Conservation (phyloP, 192 early-diverging fungal genomes). For the Endogone sp. region DNA sequence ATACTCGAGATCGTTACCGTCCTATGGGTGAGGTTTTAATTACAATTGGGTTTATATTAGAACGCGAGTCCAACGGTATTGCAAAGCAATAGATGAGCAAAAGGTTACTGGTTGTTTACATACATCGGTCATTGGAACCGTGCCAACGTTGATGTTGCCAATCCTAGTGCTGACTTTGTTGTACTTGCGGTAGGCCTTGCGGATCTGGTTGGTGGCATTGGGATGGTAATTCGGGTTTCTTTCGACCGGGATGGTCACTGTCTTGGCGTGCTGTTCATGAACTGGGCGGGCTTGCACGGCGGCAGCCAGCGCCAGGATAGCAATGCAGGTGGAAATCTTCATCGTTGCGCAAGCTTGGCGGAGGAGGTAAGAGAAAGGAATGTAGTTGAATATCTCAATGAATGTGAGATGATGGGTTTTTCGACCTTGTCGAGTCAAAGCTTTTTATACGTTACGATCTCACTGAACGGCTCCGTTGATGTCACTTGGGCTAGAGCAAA, state of each 20-base stretch:
- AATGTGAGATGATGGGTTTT: too few relatives aligned
- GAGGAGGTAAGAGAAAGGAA: too few relatives aligned
- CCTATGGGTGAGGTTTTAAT: too few relatives aligned
- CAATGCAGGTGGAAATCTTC: too few relatives aligned
- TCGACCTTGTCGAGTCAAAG: too few relatives aligned
- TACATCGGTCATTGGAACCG: neutral
- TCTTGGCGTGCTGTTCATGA: neutral
- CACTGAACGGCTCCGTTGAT: too few relatives aligned
- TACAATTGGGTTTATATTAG: neutral
- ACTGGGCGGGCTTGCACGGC: neutral
- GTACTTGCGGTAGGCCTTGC: constrained; percentile 20
- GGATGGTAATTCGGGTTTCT: constrained; percentile 21
- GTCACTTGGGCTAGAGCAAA: too few relatives aligned
- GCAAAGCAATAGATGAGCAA: neutral
- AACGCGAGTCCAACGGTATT: too few relatives aligned
- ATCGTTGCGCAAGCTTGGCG: too few relatives aligned
- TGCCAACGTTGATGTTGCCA: neutral
- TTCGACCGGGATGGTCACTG: constrained; percentile 9
- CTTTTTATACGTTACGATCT: too few relatives aligned
- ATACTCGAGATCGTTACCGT: constrained; percentile 20
- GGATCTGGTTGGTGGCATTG: constrained; percentile 21
- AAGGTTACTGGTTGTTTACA: too few relatives aligned
- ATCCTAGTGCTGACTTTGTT: neutral
- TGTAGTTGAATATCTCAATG: too few relatives aligned
- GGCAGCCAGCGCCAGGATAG: constrained; percentile 1